Conservation (phyloP, 2,329 filamentous ascomycete genomes). For the Anisogramma anomala region DNA sequence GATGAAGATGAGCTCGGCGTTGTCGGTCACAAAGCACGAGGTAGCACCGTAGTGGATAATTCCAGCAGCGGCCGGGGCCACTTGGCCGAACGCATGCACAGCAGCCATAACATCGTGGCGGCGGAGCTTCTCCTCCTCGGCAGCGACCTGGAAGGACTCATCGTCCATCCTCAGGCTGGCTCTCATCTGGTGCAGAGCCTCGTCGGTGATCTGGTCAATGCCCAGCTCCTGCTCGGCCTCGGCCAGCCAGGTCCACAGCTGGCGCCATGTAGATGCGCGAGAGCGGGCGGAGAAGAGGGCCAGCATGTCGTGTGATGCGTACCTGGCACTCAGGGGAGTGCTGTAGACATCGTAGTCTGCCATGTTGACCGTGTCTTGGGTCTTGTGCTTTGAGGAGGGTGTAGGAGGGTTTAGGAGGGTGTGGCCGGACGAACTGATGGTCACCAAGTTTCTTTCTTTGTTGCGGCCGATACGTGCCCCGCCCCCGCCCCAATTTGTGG, state of each 20-base stretch:
- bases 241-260: slow-evolving; percentile 76
- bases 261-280: slow-evolving; percentile 67
- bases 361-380: not conserved
- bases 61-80: slow-evolving; percentile 64
- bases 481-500: too few species aligned
- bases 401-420: not conserved
- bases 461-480: too few species aligned
- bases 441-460: not conserved
- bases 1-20: slow-evolving; percentile 67
- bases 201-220: slow-evolving; percentile 54
- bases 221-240: slow-evolving; percentile 74
- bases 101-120: slow-evolving; percentile 45
- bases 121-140: slow-evolving; percentile 63
- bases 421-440: not conserved
- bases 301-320: slow-evolving; percentile 65
- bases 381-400: not conserved
- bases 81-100: slow-evolving; percentile 48
- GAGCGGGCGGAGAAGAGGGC: slow-evolving; percentile 68
- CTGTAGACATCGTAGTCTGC: slow-evolving; percentile 40
- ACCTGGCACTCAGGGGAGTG: slow-evolving; percentile 60
- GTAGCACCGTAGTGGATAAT: slow-evolving; percentile 44
- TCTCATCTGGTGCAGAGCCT: slow-evolving; percentile 68
- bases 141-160: slow-evolving; percentile 62
- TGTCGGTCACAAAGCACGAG: slow-evolving; percentile 55
- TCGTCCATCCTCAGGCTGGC: slow-evolving; percentile 65